Evolutionary conservation across 176 grass and related monocot species (phyloP), one percentile per base, ranked within the genome.

Genomic region (Poa annua): DNA sequence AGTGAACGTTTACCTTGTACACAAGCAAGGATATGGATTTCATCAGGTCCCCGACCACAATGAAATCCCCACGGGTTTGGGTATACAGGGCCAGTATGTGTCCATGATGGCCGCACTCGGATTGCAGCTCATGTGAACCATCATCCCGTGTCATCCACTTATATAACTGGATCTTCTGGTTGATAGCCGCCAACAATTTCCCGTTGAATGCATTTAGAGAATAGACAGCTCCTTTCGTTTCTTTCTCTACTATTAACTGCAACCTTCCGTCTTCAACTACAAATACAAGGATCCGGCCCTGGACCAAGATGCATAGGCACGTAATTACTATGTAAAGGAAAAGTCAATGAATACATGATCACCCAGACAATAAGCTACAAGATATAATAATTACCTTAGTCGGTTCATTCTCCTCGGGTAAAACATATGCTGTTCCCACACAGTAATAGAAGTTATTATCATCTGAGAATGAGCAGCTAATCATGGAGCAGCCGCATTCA

Each of bases 131-230:
- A 22, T 88, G 90, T 8, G 92, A 91, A 54, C 86, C 86, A 77
- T 98, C 92, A 19, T 98, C 95, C 61, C 95, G 90, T 45, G 80
- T 82, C 75, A 84, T 83, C 92, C 88, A 94, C 78, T 98, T 98
- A 16, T 94, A 98, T 52, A 98, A 70, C 41, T 98, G 95, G 57
- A 98, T 98, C 76, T 98, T 98, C 84, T 98, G 95, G 85, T 98
- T 98, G 71, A 94, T 98, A 33, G 95, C 95, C 38, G 92, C 95
- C 34, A 98, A 89, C 83, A 98, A 84, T 77, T 94, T 97, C 25
- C 95, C 95, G 52, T 91, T 98, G 76, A 98, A 98, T 74, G 95
- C 86, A 77, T 98, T 98, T 66, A 98, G 76, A 2, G 90, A 94
- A 84, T 98, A 94, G 47, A 94, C 95, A 36, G 92, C 90, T 51